phyloP scores from a whole-genome alignment of 2,329 filamentous ascomycete genomes.

The Aspergillus jensenii region DNA sequence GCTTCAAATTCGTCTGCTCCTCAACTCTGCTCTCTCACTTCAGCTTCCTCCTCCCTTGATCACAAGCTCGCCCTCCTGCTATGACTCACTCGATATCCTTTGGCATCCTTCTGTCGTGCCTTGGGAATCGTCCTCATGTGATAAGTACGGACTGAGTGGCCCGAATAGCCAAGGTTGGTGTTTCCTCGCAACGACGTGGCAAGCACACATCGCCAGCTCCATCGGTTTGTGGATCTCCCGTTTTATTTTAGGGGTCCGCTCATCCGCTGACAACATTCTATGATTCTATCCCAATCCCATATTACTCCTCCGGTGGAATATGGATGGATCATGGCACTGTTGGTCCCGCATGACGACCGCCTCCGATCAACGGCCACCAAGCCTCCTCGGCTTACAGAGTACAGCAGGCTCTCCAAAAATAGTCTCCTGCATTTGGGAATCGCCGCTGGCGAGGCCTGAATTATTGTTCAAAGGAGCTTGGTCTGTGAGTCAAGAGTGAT shows the following conservation, averaged over 20 bases:
- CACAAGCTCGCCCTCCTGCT: background rate
- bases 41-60: background rate
- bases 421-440: conserved; percentile 4
- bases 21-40: background rate
- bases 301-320: background rate
- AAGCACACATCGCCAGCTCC: conserved; percentile 18
- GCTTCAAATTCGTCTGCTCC: background rate
- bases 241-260: conserved; percentile 16
- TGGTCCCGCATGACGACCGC: background rate
- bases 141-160: conserved; percentile 12
- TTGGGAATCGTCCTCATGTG: background rate
- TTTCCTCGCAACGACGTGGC: conserved; percentile 22
- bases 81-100: conserved; percentile 5
- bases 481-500: conserved; percentile 10
- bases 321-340: background rate
- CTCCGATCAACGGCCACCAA: background rate
- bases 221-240: conserved; percentile 20
- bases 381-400: background rate
- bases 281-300: background rate
- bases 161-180: conserved; percentile 15
- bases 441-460: background rate
- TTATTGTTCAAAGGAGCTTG: background rate
- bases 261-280: background rate
- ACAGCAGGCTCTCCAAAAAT: background rate
- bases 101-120: background rate